Evolutionary conservation across 768 basidiomycete species (phyloP).

Genomic region (Boletus rufocinnamomeus): DNA sequence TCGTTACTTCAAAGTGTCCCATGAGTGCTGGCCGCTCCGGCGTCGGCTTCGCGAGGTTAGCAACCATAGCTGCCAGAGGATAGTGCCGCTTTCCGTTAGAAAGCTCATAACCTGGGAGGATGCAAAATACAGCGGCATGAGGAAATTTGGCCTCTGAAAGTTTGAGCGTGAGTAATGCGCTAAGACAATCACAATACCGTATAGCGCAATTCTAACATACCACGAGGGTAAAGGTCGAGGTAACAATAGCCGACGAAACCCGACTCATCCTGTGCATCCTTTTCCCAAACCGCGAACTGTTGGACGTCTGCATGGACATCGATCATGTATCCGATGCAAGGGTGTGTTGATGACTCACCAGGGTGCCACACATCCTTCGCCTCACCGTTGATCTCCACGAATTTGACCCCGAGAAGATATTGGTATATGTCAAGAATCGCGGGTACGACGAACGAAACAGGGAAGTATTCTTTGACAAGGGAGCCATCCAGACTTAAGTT

Average conservation of each 20-base stretch:
- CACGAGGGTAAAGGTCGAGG: conserved; percentile 81
- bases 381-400: conserved; percentile 53
- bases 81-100: conserved; percentile 62
- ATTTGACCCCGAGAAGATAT: conserved; percentile 70
- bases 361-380: conserved; percentile 75
- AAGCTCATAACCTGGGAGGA: conserved; percentile 63
- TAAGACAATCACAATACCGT: not conserved
- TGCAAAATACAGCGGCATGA: conserved; percentile 81
- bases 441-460: conserved; percentile 76
- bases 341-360: conserved; percentile 43
- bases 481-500: conserved; percentile 68
- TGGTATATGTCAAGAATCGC: conserved; percentile 81
- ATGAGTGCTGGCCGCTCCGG: conserved; percentile 79
- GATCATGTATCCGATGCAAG: not conserved
- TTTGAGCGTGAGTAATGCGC: not conserved
- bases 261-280: conserved; percentile 64
- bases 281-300: conserved; percentile 81
- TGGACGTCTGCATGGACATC: conserved; percentile 59
- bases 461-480: conserved; percentile 85
- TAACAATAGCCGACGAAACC: conserved; percentile 84
- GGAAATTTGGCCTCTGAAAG: conserved; percentile 67
- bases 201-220: conserved; percentile 39
- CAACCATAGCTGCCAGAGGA: conserved; percentile 80
- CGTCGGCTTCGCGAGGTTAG: conserved; percentile 84
- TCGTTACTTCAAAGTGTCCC: conserved; percentile 81